Conservation (phyloP, 345 rosid species). For the Bruguiera sexangula region DNA sequence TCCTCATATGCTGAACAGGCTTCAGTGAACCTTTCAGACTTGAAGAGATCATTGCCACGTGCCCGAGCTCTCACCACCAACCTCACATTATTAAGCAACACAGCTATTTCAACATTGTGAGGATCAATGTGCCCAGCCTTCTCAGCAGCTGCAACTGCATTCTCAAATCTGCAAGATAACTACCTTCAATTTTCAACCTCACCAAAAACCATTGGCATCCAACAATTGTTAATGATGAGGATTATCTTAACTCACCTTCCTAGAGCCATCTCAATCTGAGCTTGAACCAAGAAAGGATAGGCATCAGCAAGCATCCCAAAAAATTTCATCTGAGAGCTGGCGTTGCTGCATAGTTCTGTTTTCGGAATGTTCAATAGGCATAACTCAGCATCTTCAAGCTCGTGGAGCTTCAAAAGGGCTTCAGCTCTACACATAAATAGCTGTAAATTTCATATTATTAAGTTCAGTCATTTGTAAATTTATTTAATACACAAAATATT, state of each 20-base stretch:
- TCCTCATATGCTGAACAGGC: slow-evolving; percentile 88
- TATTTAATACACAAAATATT: background rate
- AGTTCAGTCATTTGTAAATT: slow-evolving; percentile 24
- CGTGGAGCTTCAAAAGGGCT: slow-evolving; percentile 78
- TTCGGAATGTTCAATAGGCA: slow-evolving; percentile 45
- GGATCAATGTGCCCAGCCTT: slow-evolving; percentile 73
- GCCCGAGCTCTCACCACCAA: slow-evolving; percentile 64
- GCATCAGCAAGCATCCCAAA: slow-evolving; percentile 84
- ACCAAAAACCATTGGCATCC: slow-evolving; percentile 11
- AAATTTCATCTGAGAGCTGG: slow-evolving; percentile 45
- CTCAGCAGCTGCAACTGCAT: slow-evolving; percentile 77
- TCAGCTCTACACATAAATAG: slow-evolving; percentile 94
- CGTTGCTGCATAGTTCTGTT: slow-evolving; percentile 36
- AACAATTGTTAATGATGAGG: slow-evolving; percentile 8
- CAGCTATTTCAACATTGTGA: slow-evolving; percentile 57
- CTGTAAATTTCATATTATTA: slow-evolving; percentile 59
- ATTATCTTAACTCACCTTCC: slow-evolving; percentile 72
- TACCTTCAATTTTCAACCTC: slow-evolving; percentile 35
- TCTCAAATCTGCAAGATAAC: slow-evolving; percentile 87
- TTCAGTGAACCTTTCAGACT: slow-evolving; percentile 93
- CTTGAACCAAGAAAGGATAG: slow-evolving; percentile 60
- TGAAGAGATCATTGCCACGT: slow-evolving; percentile 89
- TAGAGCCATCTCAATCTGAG: slow-evolving; percentile 82
- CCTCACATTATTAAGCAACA: slow-evolving; percentile 57
- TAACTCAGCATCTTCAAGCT: slow-evolving; percentile 73